phyloP scores from a whole-genome alignment of 78 protist genomes.

The Dictyostelium citrinum region DNA sequence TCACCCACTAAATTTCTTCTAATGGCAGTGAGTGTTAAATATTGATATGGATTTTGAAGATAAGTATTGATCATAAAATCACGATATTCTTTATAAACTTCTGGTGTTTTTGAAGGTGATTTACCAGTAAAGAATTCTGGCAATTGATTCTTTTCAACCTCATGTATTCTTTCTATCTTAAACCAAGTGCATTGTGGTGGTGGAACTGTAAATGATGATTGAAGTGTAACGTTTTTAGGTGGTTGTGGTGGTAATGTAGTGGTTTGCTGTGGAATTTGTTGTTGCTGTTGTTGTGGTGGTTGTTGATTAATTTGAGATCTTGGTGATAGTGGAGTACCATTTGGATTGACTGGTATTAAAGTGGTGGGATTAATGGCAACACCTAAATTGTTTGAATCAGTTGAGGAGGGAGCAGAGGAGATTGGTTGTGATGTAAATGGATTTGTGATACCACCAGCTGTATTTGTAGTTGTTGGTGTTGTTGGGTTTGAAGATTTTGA shows the following conservation, averaged over 20 bases:
- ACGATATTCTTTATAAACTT: constrained; percentile 65
- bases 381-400: neutral
- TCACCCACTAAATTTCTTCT: constrained; percentile 64
- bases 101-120: constrained; percentile 65
- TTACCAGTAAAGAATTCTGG: constrained; percentile 50
- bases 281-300: neutral
- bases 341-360: neutral
- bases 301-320: neutral
- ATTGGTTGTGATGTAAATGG: constrained; percentile 21
- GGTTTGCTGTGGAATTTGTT: neutral
- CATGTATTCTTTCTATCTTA: constrained; percentile 38
- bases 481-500: neutral
- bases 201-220: constrained; percentile 23
- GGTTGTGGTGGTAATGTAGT: neutral
- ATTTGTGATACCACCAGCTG: neutral
- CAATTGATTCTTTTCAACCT: constrained; percentile 37
- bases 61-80: constrained; percentile 77
- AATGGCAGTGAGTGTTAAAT: constrained; percentile 58
- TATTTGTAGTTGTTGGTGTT: neutral
- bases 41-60: constrained; percentile 74
- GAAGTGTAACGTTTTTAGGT: neutral
- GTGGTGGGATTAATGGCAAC: neutral
- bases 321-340: neutral
- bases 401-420: constrained; percentile 14
- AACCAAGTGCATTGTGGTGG: constrained; percentile 52